These are phyloP conservation scores for Narthecium ossifragum DNA, from an alignment of 106 monocot genomes.

Conservation along the genomic window DNA sequence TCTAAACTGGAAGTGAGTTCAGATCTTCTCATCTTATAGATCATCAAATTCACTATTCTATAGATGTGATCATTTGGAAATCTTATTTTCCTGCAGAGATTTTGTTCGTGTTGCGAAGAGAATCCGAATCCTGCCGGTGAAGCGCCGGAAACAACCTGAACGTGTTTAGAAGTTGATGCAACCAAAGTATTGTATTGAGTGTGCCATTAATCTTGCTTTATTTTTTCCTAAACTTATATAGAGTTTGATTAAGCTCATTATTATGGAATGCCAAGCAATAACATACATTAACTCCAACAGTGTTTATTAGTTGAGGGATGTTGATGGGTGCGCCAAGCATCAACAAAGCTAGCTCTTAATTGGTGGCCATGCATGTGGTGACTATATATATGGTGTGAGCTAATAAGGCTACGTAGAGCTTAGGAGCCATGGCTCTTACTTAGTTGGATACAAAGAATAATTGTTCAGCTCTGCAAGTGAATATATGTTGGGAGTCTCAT, in stretches of 20 bases:
- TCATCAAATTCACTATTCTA: neutral
- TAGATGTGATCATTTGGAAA: neutral
- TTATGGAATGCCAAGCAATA: too few relatives aligned
- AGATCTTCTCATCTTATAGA: too few relatives aligned
- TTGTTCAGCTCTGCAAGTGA: too few relatives aligned
- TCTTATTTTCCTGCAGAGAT: conserved; percentile 23
- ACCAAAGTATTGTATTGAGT: neutral
- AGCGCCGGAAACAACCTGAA: conserved; percentile 13
- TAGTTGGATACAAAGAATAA: neutral
- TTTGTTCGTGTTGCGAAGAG: conserved; percentile 41
- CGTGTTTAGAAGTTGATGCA: neutral
- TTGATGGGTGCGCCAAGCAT: neutral
- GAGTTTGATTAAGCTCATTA: too few relatives aligned
- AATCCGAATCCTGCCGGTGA: conserved; percentile 38
- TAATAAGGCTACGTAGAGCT: neutral
- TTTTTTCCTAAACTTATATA: too few relatives aligned
- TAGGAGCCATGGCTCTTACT: neutral
- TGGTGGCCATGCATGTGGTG: too few relatives aligned
- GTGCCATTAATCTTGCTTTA: neutral
- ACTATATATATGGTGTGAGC: too few relatives aligned
- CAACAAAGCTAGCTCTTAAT: too few relatives aligned
- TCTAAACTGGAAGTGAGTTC: conserved; percentile 69
- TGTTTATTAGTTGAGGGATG: neutral
- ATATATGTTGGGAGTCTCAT: neutral
- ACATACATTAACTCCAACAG: too few relatives aligned